Conservation (phyloP, 331 rosid genomes). For the Saraca asoca region DNA sequence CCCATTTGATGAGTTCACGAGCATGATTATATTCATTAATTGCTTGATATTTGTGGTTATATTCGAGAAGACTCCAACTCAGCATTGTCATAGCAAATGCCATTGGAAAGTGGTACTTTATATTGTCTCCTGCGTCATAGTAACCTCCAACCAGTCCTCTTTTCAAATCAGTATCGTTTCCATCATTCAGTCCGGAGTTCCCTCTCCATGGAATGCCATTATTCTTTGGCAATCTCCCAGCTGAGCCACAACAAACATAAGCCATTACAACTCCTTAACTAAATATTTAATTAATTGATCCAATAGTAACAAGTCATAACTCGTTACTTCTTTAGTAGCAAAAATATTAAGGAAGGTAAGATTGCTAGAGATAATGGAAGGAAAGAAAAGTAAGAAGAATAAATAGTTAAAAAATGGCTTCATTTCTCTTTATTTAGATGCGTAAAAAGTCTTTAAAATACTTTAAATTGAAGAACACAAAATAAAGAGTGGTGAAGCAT, state of each 20-base stretch:
- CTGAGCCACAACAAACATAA: conserved; percentile 34
- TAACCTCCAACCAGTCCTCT: conserved; percentile 61
- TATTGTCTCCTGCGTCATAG: conserved; percentile 56
- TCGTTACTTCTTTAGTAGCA: too few species aligned
- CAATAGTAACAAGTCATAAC: too few species aligned
- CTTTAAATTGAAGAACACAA: too few species aligned
- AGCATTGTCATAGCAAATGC: conserved; percentile 61
- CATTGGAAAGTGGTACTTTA: conserved; percentile 53
- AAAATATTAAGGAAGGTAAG: too few species aligned
- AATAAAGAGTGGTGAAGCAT: too few species aligned
- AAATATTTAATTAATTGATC: too few species aligned
- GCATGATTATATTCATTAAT: conserved; percentile 49
- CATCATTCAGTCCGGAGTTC: conserved; percentile 56
- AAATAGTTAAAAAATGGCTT: too few species aligned
- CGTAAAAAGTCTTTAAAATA: too few species aligned
- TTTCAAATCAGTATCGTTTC: conserved; percentile 40
- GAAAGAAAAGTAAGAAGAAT: too few species aligned
- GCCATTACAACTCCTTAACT: too few species aligned
- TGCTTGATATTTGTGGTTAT: conserved; percentile 41
- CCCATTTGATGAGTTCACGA: conserved; percentile 68
- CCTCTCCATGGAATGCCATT: conserved; percentile 60
- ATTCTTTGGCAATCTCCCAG: conserved; percentile 55
- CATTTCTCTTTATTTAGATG: too few species aligned
- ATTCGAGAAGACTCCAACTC: conserved; percentile 67
- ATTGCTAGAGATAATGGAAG: too few species aligned